Conservation (phyloP, 106 monocot species). For the Dendrobium officinale region DNA sequence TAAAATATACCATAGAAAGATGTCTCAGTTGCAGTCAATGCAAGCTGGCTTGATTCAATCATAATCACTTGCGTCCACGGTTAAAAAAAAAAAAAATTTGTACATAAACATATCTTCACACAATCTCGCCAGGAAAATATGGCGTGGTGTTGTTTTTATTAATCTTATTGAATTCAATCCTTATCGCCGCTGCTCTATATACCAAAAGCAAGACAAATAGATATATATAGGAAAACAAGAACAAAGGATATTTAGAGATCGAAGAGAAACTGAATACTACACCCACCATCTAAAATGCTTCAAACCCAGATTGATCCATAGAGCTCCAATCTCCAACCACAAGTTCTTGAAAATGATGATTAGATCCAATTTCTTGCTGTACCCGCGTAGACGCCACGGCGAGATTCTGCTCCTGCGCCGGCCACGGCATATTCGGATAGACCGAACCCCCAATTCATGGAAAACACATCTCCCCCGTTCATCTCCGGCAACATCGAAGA, state of each 20-base stretch:
- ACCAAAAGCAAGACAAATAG: neutral
- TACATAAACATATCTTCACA: neutral
- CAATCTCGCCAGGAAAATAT: slow-evolving; percentile 2
- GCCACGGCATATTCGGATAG: neutral
- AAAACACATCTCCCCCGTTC: neutral
- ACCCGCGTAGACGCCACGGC: neutral
- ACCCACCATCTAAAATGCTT: slow-evolving; percentile 3
- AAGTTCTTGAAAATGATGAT: slow-evolving; percentile 8
- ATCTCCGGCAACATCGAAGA: neutral
- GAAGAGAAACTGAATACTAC: neutral
- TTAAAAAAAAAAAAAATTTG: neutral
- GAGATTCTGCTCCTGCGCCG: neutral
- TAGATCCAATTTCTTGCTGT: neutral
- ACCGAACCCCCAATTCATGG: neutral
- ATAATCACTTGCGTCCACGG: neutral
- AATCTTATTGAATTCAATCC: neutral
- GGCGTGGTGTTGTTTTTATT: neutral
- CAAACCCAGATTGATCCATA: slow-evolving; percentile 6
- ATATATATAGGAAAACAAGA: neutral
- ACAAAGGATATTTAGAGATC: neutral
- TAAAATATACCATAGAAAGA: too few relatives aligned
- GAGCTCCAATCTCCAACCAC: slow-evolving; percentile 1
- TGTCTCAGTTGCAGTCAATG: too few relatives aligned
- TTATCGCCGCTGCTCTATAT: neutral
- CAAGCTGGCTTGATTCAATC: too few relatives aligned